These are phyloP conservation scores for Peronospora farinosa DNA, from an alignment of 352 stramenopile genomes.

Conservation along the genomic window DNA sequence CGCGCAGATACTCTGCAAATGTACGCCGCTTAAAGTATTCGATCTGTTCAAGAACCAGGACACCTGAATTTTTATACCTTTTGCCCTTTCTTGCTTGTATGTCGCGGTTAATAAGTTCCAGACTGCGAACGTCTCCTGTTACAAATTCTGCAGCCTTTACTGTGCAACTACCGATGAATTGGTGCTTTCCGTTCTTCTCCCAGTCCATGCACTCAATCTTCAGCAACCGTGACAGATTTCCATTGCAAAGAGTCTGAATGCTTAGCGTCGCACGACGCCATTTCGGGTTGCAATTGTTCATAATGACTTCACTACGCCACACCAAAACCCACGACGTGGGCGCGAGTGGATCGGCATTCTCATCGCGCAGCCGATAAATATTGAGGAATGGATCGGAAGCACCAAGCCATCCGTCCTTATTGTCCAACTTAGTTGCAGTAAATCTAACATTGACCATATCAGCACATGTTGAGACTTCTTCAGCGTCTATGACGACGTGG, in stretches of 20 bases:
- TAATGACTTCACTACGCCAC: slow-evolving; percentile 59
- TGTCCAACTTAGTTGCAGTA: slow-evolving; percentile 56
- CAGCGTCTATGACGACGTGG: slow-evolving; percentile 58
- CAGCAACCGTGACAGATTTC: slow-evolving; percentile 42
- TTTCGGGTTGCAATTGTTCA: slow-evolving; percentile 61
- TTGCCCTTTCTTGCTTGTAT: slow-evolving; percentile 65
- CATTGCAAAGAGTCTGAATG: slow-evolving; percentile 67
- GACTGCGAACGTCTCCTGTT: slow-evolving; percentile 38
- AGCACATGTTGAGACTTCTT: slow-evolving; percentile 60
- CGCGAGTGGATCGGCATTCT: slow-evolving; percentile 29
- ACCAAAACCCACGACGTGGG: slow-evolving; percentile 53
- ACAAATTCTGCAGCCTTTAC: slow-evolving; percentile 55
- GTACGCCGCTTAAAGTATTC: slow-evolving; percentile 63
- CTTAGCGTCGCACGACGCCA: slow-evolving; percentile 53
- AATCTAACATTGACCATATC: slow-evolving; percentile 63
- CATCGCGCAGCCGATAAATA: slow-evolving; percentile 57
- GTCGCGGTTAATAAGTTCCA: slow-evolving; percentile 63
- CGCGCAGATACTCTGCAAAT: slow-evolving; percentile 65
- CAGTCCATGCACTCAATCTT: slow-evolving; percentile 79
- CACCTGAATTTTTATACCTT: slow-evolving; percentile 66
- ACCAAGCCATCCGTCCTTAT: slow-evolving; percentile 78
- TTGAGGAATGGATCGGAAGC: slow-evolving; percentile 71
- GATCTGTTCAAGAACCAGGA: slow-evolving; percentile 47
- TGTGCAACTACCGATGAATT: slow-evolving; percentile 55
- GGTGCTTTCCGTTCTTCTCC: slow-evolving; percentile 61